Evolutionary conservation across 768 basidiomycete species (phyloP).

Genomic region (Leccinum incarnatum): DNA sequence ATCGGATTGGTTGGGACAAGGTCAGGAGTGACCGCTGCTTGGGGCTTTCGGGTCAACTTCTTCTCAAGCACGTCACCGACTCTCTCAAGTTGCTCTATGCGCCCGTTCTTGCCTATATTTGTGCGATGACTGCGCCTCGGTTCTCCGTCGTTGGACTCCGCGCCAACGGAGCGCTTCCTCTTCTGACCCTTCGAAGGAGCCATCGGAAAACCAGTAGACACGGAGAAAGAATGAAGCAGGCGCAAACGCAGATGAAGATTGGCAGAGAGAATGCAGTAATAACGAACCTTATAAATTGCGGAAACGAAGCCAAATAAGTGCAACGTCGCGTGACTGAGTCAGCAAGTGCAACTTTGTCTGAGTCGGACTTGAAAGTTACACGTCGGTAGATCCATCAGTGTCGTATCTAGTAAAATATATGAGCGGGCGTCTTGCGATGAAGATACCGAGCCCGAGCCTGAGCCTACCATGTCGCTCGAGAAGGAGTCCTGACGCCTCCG

Average conservation of each 20-base stretch:
- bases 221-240: too few relatives aligned
- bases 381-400: too few relatives aligned
- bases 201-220: too few relatives aligned
- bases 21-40: neutral
- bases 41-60: neutral
- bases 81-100: neutral
- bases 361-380: too few relatives aligned
- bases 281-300: too few relatives aligned
- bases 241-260: too few relatives aligned
- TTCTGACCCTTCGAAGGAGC: neutral
- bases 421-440: slow-evolving; percentile 39
- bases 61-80: neutral
- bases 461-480: slow-evolving; percentile 27
- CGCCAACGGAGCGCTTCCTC: neutral
- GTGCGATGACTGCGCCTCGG: neutral
- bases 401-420: too few relatives aligned
- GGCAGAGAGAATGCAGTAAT: too few relatives aligned
- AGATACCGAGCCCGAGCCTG: neutral
- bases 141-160: neutral
- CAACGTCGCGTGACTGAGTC: too few relatives aligned
- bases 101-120: neutral
- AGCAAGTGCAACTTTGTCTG: too few relatives aligned
- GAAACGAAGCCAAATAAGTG: too few relatives aligned
- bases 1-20: neutral
- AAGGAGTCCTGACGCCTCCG: slow-evolving; percentile 18